Conservation (phyloP, 2,329 filamentous ascomycete genomes). For the Aspergillus melleus region DNA sequence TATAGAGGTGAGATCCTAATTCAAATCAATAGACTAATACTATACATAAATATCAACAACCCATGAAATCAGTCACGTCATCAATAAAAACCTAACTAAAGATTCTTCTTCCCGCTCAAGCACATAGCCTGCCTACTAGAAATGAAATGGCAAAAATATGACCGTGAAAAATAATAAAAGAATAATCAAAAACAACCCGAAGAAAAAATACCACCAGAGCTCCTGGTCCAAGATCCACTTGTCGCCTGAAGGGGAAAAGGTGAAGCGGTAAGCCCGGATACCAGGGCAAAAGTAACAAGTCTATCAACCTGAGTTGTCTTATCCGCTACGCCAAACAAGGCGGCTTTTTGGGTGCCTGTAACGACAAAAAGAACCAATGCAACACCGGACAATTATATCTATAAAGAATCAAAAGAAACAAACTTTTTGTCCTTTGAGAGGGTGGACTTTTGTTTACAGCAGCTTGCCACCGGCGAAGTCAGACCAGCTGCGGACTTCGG, state of each 20-base stretch:
- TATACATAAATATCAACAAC: conserved; percentile 15
- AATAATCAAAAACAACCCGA: conserved; percentile 12
- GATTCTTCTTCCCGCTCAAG: conserved; percentile 33
- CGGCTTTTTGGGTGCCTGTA: conserved; percentile 20
- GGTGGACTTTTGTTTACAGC: conserved; percentile 39
- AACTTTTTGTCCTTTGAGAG: conserved; percentile 15
- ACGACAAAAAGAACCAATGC: conserved; percentile 14
- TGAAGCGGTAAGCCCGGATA: conserved; percentile 12
- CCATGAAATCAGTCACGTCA: conserved; percentile 11
- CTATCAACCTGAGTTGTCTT: conserved; percentile 32
- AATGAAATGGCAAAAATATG: conserved; percentile 12
- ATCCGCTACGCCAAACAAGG: conserved; percentile 28
- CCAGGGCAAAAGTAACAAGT: conserved; percentile 26
- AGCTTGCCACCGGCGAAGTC: conserved; percentile 79
- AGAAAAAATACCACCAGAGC: conserved; percentile 11
- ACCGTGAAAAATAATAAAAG: conserved; percentile 12
- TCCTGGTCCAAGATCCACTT: conserved; percentile 15
- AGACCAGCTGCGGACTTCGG: conserved; percentile 91
- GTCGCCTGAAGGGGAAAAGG: conserved; percentile 8
- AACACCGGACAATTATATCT: conserved; percentile 22
- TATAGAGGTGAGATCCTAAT: conserved; percentile 13
- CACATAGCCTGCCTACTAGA: conserved; percentile 26
- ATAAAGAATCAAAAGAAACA: conserved; percentile 15
- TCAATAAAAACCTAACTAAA: conserved; percentile 12
- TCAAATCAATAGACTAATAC: conserved; percentile 13